Evolutionary conservation across 2,329 filamentous ascomycete genomes (phyloP).

Genomic region (Fusarium guadeloupense): DNA sequence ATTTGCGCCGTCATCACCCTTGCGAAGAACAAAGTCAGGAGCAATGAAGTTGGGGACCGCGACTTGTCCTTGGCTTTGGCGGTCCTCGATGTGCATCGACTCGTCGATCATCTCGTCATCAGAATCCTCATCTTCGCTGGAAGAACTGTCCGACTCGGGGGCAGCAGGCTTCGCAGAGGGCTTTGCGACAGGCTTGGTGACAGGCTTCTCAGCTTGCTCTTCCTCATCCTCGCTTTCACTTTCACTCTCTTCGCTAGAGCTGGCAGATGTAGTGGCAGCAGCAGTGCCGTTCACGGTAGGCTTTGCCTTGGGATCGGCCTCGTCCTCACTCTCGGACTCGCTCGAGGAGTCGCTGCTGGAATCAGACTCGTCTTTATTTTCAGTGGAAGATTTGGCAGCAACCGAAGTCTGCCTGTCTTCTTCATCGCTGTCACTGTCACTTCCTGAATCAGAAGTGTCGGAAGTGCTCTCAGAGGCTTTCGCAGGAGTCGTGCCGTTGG

Average conservation of each 20-base stretch:
- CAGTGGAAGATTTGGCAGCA: slow-evolving; percentile 22
- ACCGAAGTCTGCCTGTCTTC: slow-evolving; percentile 30
- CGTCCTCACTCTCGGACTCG: slow-evolving; percentile 43
- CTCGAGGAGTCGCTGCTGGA: slow-evolving; percentile 42
- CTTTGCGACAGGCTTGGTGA: slow-evolving; percentile 19
- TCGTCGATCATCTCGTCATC: slow-evolving; percentile 50
- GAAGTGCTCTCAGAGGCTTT: slow-evolving; percentile 36
- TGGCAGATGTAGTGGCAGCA: slow-evolving; percentile 25
- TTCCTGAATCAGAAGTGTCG: slow-evolving; percentile 43
- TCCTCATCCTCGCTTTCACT: slow-evolving; percentile 39
- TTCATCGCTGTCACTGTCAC: slow-evolving; percentile 45
- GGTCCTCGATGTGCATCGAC: slow-evolving; percentile 52
- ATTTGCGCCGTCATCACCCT: slow-evolving; percentile 51
- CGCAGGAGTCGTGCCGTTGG: slow-evolving; percentile 27
- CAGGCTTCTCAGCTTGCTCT: slow-evolving; percentile 23
- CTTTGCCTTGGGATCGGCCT: slow-evolving; percentile 32
- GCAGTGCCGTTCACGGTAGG: slow-evolving; percentile 26
- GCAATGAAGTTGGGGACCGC: slow-evolving; percentile 58
- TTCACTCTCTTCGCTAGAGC: slow-evolving; percentile 40
- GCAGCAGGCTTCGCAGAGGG: slow-evolving; percentile 24
- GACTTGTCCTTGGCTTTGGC: slow-evolving; percentile 45
- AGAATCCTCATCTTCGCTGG: slow-evolving; percentile 43
- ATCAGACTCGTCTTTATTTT: slow-evolving; percentile 31
- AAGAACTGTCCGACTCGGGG: slow-evolving; percentile 30
- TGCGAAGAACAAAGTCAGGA: slow-evolving; percentile 64